Evolutionary conservation across 371 early-diverging fungal species (phyloP), one percentile per base, ranked within the genome.

Genomic region (Dipsacomyces acuminosporus): DNA sequence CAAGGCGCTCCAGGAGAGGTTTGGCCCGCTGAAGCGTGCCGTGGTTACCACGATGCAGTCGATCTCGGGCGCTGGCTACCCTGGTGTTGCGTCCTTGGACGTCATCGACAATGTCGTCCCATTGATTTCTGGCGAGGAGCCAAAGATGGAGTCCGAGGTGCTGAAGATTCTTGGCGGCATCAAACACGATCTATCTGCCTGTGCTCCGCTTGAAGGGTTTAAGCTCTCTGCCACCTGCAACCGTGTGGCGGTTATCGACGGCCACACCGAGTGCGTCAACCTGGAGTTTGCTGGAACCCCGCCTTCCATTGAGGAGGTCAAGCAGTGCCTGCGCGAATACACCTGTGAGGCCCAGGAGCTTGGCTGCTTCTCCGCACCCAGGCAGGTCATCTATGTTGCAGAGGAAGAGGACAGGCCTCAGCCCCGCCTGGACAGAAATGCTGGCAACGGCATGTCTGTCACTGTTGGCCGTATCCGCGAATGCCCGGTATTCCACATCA

Each of bases 61-160:
- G 30, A 87, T 96, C 61, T 91, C 92, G 4, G 90, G 98, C 41
- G 94, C 96, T 4, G 96, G 98, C 20, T 95, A 95, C 76, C 96
- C 98, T 1, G 98, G 98, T 53, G 91, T 96, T 0, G 78, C 91
- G 7, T 87, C 90, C 30, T 76, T 96, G 48, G 98, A 96, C 71
- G 93, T 96, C 50, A 64, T 92, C 54, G 96, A 92, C 71, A 97
- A 95, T 71, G 78, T 96, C 20, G 91, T 95, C 22, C 98, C 98
- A 22, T 84, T 82, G 61, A 94, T 97, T 66, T 79, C 84, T n/a
- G 98, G 94, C 49, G 98, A 97, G 67, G 98, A 97, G 73, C 86
- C 89, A 59, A 97, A 97, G 82, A 87, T 97, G 78, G 96, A 97
- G 72, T 87, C 78, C 56, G 98, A 97, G 75, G 83, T 91, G 4